These are phyloP conservation scores for Hippophae rhamnoides DNA, from an alignment of 306 rosid species.

Conservation along the genomic window DNA sequence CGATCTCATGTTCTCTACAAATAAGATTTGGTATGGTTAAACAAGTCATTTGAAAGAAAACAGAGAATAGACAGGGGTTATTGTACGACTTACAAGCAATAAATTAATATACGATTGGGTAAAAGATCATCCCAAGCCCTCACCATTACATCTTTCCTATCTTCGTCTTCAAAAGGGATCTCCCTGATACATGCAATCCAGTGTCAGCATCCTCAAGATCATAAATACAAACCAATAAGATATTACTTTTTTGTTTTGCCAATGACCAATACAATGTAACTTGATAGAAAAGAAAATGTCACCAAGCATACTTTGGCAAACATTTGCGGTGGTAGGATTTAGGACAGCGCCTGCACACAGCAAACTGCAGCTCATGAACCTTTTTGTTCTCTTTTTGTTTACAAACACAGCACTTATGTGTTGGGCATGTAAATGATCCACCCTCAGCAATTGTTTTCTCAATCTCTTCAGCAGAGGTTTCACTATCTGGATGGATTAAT, in stretches of 20 bases:
- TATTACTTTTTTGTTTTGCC: neutral
- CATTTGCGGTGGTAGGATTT: constrained; percentile 83
- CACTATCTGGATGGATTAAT: constrained; percentile 34
- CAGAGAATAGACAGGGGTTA: constrained; percentile 13
- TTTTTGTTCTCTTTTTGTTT: constrained; percentile 65
- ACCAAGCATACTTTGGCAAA: constrained; percentile 37
- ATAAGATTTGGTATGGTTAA: constrained; percentile 16
- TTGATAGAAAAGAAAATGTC: constrained; percentile 6
- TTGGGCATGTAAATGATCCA: constrained; percentile 69
- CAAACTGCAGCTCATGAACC: constrained; percentile 49
- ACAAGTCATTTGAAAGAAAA: constrained; percentile 17
- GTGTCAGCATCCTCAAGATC: neutral
- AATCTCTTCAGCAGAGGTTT: constrained; percentile 44
- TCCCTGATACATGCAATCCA: constrained; percentile 44
- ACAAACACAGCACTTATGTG: constrained; percentile 71
- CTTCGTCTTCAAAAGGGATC: constrained; percentile 43
- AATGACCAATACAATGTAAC: constrained; percentile 2
- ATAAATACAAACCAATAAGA: constrained; percentile 17
- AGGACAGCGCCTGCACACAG: constrained; percentile 96
- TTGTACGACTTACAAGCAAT: constrained; percentile 65
- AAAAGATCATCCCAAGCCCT: constrained; percentile 83
- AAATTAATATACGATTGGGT: constrained; percentile 76
- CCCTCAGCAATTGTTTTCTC: constrained; percentile 50
- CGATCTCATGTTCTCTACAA: constrained; percentile 68
- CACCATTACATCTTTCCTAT: constrained; percentile 24